phyloP scores from a whole-genome alignment of 495 filamentous ascomycete genomes.

The Thozetella sp. region DNA sequence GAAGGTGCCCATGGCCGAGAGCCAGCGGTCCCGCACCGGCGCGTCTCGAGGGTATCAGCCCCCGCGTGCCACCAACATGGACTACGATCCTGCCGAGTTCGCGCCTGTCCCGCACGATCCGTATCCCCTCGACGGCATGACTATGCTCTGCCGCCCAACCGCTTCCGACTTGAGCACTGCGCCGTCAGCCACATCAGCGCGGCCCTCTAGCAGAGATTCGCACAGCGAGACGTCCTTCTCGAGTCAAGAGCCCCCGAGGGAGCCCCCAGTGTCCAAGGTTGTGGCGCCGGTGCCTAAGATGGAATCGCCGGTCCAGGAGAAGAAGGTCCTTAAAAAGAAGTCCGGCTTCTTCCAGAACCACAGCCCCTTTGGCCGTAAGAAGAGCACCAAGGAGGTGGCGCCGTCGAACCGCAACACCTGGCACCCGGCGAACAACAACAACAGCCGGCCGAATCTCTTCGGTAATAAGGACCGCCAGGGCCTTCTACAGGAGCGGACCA shows the following conservation, averaged over 20 bases:
- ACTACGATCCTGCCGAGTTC: slow-evolving; percentile 63
- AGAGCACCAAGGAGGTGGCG: slow-evolving; percentile 80
- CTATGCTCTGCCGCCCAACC: slow-evolving; percentile 91
- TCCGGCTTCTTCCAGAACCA: slow-evolving; percentile 92
- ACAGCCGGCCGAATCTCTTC: slow-evolving; percentile 27
- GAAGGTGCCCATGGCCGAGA: slow-evolving; percentile 29
- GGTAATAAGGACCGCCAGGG: slow-evolving; percentile 24
- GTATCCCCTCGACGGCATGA: slow-evolving; percentile 97
- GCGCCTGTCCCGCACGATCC: slow-evolving; percentile 83
- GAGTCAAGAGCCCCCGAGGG: slow-evolving; percentile 69
- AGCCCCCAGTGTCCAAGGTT: slow-evolving; percentile 44
- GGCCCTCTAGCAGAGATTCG: slow-evolving; percentile 86
- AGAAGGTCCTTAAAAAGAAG: slow-evolving; percentile 75
- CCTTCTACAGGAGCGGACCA: slow-evolving; percentile 40
- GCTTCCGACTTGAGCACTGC: slow-evolving; percentile 84
- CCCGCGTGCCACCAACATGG: slow-evolving; percentile 16
- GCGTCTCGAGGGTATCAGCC: slow-evolving; percentile 20
- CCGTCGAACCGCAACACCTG: slow-evolving; percentile 57
- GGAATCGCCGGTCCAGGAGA: slow-evolving; percentile 44
- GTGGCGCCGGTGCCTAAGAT: slow-evolving; percentile 13
- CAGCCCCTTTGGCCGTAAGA: slow-evolving; percentile 85
- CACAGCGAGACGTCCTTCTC: slow-evolving; percentile 95
- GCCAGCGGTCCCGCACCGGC: slow-evolving; percentile 8
- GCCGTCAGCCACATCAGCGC: slow-evolving; percentile 59
- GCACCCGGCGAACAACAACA: slow-evolving; percentile 32